Evolutionary conservation across 495 filamentous ascomycete species (phyloP), one percentile per base, ranked within the genome.

Genomic region (Ascodesmis nigricans): DNA sequence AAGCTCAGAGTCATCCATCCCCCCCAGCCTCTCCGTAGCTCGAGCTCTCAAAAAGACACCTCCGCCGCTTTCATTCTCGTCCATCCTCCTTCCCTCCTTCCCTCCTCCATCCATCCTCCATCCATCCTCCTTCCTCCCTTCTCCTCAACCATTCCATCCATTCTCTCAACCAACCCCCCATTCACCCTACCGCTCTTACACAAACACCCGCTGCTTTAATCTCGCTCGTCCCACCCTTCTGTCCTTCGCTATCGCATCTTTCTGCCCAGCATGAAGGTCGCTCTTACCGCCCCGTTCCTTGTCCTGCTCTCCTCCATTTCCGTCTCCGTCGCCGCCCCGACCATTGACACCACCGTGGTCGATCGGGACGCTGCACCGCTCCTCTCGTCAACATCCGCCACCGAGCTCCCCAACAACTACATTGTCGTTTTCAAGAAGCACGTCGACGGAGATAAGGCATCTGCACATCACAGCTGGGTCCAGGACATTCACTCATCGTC

Each of bases 401-500:
- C 78, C 43, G 65, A 71, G 46, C 67, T 99, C 21, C 76, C 80
- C 29, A 75, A 92, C 60, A 80, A 78, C 24, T 99, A 95, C 57
- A 92, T 99, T 58, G 60, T 99, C 58, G 79, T 91, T 44, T 93
- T 99, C 69, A 95, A 99, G 72, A 76, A 84, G 56, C 80, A 93
- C 53, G 75, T 99, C 35, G 61, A 62, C 39, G 56, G 70, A 16
- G 58, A 59, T 13, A 61, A 67, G 33, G 79, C 75, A 8, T 54
- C 65, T 16, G 66, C 64, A 45, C 90, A 99, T 53, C 82, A 91
- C 53, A 69, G 55, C 54, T 99, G 90, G 90, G 74, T 99, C 49
- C 71, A 91, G 62, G 67, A 78, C 58, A 65, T 91, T 47, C 77
- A 87, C 53, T 45, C 58, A 25, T 52, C 71, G 35, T 61, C 56